These are phyloP conservation scores for Apiospora aurea DNA, from an alignment of 2,329 filamentous ascomycete genomes.

Conservation along the genomic window DNA sequence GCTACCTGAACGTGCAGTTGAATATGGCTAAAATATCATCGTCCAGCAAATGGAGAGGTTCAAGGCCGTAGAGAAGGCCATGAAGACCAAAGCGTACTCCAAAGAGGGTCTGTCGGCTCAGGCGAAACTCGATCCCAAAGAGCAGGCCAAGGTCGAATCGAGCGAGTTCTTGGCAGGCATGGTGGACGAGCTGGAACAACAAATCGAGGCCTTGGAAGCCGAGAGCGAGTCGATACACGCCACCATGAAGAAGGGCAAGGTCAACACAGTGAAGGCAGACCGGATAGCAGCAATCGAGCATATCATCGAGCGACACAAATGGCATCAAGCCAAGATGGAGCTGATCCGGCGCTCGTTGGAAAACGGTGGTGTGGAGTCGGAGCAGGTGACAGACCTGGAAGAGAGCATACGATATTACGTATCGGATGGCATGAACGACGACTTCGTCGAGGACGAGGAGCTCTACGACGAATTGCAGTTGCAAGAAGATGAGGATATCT, in stretches of 20 bases:
- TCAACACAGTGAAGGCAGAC: slow-evolving; percentile 81
- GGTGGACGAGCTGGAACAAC: slow-evolving; percentile 91
- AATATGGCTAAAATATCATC: slow-evolving; percentile 21
- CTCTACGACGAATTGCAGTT: slow-evolving; percentile 96
- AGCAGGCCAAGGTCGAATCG: slow-evolving; percentile 90
- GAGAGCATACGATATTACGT: slow-evolving; percentile 97
- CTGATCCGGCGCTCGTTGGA: slow-evolving; percentile 88
- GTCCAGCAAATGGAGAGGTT: slow-evolving; percentile 97
- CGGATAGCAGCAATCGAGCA: slow-evolving; percentile 86
- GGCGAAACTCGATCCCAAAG: slow-evolving; percentile 94
- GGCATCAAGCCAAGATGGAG: slow-evolving; percentile 93
- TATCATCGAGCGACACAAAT: slow-evolving; percentile 91
- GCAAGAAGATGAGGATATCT: slow-evolving; percentile 88
- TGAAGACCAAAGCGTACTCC: slow-evolving; percentile 99
- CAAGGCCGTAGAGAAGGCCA: slow-evolving; percentile 99
- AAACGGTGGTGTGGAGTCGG: slow-evolving; percentile 88
- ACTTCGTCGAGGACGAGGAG: slow-evolving; percentile 92
- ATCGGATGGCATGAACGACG: slow-evolving; percentile 83
- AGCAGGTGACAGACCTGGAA: slow-evolving; percentile 86
- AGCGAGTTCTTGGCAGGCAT: slow-evolving; percentile 85
- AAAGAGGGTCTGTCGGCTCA: slow-evolving; percentile 95
- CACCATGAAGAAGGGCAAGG: slow-evolving; percentile 94
- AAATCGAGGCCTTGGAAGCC: slow-evolving; percentile 91
- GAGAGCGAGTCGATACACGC: slow-evolving; percentile 87
- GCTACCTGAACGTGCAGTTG: slow-evolving; percentile 1